Conservation (phyloP, 805 yeast species). For the Lachancea fermentati region DNA sequence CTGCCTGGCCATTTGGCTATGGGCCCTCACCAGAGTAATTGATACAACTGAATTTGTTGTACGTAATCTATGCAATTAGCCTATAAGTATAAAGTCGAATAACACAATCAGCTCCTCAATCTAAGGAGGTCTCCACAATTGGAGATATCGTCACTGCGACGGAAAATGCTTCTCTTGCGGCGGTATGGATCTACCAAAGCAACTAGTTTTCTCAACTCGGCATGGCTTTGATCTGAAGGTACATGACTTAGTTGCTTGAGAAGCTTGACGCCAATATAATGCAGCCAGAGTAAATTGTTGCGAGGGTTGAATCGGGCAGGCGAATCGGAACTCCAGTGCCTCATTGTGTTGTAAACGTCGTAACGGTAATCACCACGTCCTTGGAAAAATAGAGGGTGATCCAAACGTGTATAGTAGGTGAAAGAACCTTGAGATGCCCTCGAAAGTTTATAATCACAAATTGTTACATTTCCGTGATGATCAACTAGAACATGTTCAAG, state of each 20-base stretch:
- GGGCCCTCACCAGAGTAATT: conserved; percentile 30
- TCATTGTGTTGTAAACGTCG: conserved; percentile 56
- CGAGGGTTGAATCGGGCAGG: conserved; percentile 31
- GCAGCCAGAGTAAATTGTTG: conserved; percentile 61
- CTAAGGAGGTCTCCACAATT: conserved; percentile 7
- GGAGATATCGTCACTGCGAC: conserved; percentile 6
- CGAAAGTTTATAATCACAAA: conserved; percentile 55
- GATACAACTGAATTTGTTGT: conserved; percentile 26
- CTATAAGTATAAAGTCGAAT: not conserved
- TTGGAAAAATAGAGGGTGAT: conserved; percentile 55
- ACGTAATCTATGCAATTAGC: conserved; percentile 3
- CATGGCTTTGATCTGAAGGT: conserved; percentile 4
- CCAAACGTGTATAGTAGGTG: conserved; percentile 49
- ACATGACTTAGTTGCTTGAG: conserved; percentile 1
- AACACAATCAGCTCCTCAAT: conserved; percentile 1
- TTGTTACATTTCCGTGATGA: conserved; percentile 36
- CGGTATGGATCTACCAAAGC: conserved; percentile 6
- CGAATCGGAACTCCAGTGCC: conserved; percentile 27
- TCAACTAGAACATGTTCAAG: conserved; percentile 57
- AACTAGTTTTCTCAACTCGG: conserved; percentile 4
- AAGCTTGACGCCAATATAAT: conserved; percentile 46
- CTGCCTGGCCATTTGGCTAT: conserved; percentile 33
- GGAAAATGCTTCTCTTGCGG: conserved; percentile 4
- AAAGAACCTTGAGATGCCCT: conserved; percentile 35
- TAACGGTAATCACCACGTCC: conserved; percentile 58